Evolutionary conservation across 345 rosid species (phyloP).

Genomic region (Garcia nutans): DNA sequence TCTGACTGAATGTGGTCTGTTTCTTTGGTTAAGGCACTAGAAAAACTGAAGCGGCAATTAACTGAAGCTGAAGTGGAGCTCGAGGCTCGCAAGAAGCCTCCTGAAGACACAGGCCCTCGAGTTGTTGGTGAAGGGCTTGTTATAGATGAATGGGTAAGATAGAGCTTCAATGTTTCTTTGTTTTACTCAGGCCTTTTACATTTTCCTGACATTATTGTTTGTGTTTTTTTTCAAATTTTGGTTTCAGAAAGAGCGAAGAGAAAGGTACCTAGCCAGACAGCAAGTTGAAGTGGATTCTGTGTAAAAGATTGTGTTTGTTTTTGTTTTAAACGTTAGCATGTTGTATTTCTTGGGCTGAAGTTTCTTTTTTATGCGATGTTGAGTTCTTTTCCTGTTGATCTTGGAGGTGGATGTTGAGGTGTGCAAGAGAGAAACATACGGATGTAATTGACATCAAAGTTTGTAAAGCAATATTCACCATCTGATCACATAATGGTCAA

Average conservation of each 20-base stretch:
- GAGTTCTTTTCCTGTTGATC: conserved; percentile 10
- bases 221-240: not conserved
- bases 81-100: conserved; percentile 33
- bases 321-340: conserved; percentile 1
- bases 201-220: not conserved
- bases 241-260: conserved; percentile 33
- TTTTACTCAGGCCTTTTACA: not conserved
- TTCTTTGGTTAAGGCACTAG: conserved; percentile 24
- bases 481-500: not conserved
- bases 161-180: not conserved
- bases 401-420: not conserved
- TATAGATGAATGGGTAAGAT: conserved; percentile 38
- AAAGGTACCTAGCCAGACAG: conserved; percentile 34
- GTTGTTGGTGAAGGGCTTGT: conserved; percentile 33
- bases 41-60: conserved; percentile 31
- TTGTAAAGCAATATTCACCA: conserved; percentile 1
- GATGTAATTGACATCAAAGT: not conserved
- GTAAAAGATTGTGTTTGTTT: conserved; percentile 15
- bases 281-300: conserved; percentile 42
- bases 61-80: conserved; percentile 36
- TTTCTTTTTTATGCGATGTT: conserved; percentile 14
- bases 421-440: conserved; percentile 5
- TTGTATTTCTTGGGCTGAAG: conserved; percentile 13
- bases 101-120: conserved; percentile 27
- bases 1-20: not conserved